phyloP scores from a whole-genome alignment of 73 alveolate genomes.

The Effrenium voratum region DNA sequence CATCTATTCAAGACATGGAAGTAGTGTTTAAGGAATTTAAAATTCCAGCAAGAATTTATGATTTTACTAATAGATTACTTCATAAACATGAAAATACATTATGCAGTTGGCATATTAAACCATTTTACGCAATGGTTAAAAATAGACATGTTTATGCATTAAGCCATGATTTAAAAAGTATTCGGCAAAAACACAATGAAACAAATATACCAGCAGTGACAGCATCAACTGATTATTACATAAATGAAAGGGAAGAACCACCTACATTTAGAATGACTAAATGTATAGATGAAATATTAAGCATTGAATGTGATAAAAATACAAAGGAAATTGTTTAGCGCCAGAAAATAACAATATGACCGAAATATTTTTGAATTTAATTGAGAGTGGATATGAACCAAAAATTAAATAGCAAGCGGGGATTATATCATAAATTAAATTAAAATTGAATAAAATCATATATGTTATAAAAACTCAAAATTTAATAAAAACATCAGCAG shows the following conservation, averaged over 20 bases:
- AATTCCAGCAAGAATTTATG: slow-evolving; percentile 3
- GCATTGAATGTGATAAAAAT: background rate
- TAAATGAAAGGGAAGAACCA: slow-evolving; percentile 27
- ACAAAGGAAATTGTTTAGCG: background rate
- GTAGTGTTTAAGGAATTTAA: background rate
- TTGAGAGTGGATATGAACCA: slow-evolving; percentile 13
- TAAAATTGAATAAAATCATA: background rate
- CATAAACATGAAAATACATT: background rate
- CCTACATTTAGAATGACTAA: background rate
- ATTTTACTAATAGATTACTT: background rate
- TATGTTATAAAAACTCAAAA: slow-evolving; percentile 4
- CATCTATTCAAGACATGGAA: slow-evolving; percentile 12
- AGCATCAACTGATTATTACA: slow-evolving; percentile 23
- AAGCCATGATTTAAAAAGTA: background rate
- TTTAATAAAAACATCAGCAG: background rate
- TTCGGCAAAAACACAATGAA: background rate
- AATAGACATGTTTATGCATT: background rate
- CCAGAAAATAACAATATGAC: background rate
- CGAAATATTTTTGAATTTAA: background rate
- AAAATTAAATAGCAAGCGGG: slow-evolving; percentile 14
- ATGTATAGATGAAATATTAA: background rate
- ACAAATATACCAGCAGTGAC: background rate
- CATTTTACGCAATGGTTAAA: slow-evolving; percentile 32
- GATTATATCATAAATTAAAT: background rate
- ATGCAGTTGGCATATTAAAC: background rate